Base-by-base conservation (phyloP, 225 moss, liverwort and hornwort species). In the Polytrichum formosum region DNA sequence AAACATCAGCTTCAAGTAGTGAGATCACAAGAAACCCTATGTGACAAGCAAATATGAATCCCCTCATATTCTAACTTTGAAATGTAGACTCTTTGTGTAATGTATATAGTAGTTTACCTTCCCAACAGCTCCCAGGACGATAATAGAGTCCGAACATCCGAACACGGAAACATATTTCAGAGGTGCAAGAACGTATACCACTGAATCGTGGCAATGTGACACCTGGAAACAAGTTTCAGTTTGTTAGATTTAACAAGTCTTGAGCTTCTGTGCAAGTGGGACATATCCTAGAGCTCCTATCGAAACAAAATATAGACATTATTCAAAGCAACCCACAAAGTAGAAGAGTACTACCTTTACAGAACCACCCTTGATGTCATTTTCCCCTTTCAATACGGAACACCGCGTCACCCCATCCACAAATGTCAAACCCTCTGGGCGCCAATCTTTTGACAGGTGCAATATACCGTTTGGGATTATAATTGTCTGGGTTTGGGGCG, bases 121-220 rank as follows among this genome's bases (percentile, higher is more conserved):
- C 37, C 89, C 89, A 46, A 85, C 85, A 53, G 89, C 85, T 53
- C 89, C 89, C 23, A 89, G 85, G 37, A 89, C 83, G 46, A 89
- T 71, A 54, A 89, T 85, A 56, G 85, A 85, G 74, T 89, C 89
- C 37, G 89, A 81, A 79, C 89, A 89, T 46, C 89, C 89, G 68
- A 83, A 81, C 17, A 89, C 82, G 26, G 85, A 89, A 25, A 82
- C 89, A 73, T 83, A 89, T 59, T 86, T 89, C 79, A 89, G 65
- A 5, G 89, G 83, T 54, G 75, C 89, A 71, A 89, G 59, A 21
- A 85, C 79, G 54, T 89, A 89, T 54, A 89, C 85, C 68, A 89
- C 89, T 10, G 89, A 79, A 62, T 89, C 89, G 60, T 89, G 78
- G 68, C 89, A 89, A 63, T 85, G 83, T 18, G 81, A 76, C 56